Base-by-base conservation (phyloP, 2,329 filamentous ascomycete genomes). In the Tolypocladium album region DNA sequence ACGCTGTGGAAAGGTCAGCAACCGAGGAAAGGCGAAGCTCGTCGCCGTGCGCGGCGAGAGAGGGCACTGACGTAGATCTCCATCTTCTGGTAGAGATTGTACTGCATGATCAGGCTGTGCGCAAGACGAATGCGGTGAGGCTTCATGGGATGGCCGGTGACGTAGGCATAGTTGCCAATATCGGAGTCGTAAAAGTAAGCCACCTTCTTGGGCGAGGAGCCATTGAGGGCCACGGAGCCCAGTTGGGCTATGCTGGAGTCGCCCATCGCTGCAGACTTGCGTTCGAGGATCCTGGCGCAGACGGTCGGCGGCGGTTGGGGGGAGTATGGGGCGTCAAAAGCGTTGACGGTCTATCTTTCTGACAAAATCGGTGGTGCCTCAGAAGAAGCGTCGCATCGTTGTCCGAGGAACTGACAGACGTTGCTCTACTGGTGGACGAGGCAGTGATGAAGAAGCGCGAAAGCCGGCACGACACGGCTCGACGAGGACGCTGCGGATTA, bases 111-210 rank as follows among this genome's bases (percentile, higher is more conserved):
- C 66, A 99, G 82, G 69, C 95, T 94, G 74, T 99, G 96, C 57
- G 94, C 95, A 66, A 99, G 78, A 24, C 92, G 91, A 68, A 99
- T 88, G 27, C 94, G 88, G 83, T 96, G 96, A 64, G 94, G 94
- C 76, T 99, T 99, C 94, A 99, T 99, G 50, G 94, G 94, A 79
- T 99, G 94, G 24, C 91, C 92, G 63, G 91, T 92, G 61, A 96
- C 91, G 71, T 97, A 97, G 72, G 93, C 92, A 79, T 97, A 97
- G 75, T 97, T 97, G 65, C 93, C 93, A 71, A 97, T 94, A 76
- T 97, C 93, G 3, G 90, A 95, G 72, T 97, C 93, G 82, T 97
- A 97, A 75, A 97, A 97, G 78, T 97, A 97, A 60, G 93, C 93
- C 61, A 97, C 90, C 71, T 93, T 91, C 77, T 94, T 96, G 58